Conservation (phyloP, 2,329 filamentous ascomycete genomes). For the Allantophomopsis lycopodina region DNA sequence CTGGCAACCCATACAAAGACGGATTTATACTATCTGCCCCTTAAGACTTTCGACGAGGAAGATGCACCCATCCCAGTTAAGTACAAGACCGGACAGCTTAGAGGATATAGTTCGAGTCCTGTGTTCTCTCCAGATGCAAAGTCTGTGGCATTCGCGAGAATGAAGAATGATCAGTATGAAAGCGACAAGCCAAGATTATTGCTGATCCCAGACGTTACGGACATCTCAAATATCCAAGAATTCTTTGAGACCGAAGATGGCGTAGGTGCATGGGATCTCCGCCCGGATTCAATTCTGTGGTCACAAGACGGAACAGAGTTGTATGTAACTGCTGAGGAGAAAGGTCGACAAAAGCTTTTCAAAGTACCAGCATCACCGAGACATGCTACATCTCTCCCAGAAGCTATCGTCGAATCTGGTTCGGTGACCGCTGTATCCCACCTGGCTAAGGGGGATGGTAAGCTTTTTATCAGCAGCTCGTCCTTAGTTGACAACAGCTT, state of each 20-base stretch:
- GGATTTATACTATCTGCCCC: conserved; percentile 61
- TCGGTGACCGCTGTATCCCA: conserved; percentile 37
- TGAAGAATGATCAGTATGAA: conserved; percentile 68
- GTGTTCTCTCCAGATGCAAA: conserved; percentile 63
- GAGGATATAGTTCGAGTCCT: conserved; percentile 52
- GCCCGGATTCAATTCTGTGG: conserved; percentile 43
- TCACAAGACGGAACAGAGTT: conserved; percentile 45
- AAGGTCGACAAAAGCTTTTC: conserved; percentile 49
- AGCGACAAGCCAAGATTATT: conserved; percentile 62
- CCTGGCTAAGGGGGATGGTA: conserved; percentile 28
- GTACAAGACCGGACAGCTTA: conserved; percentile 40
- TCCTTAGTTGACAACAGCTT: conserved; percentile 61
- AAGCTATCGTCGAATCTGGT: conserved; percentile 35
- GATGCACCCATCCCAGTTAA: conserved; percentile 35
- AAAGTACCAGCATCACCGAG: conserved; percentile 40
- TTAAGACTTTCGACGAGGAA: conserved; percentile 43
- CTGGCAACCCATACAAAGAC: conserved; percentile 68
- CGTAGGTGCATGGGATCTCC: conserved; percentile 46
- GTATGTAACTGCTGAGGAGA: conserved; percentile 61
- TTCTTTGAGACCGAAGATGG: conserved; percentile 48
- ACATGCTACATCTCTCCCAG: conserved; percentile 32
- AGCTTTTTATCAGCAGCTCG: conserved; percentile 51
- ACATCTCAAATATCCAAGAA: conserved; percentile 43
- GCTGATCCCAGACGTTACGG: conserved; percentile 44
- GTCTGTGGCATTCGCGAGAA: conserved; percentile 63